Percentiles rank a stretch among this genome's conserved stretches.
Evolutionary conservation across 1,284 basidiomycete genomes (phyloP).

Genomic region (Pseudozyma sp.): DNA sequence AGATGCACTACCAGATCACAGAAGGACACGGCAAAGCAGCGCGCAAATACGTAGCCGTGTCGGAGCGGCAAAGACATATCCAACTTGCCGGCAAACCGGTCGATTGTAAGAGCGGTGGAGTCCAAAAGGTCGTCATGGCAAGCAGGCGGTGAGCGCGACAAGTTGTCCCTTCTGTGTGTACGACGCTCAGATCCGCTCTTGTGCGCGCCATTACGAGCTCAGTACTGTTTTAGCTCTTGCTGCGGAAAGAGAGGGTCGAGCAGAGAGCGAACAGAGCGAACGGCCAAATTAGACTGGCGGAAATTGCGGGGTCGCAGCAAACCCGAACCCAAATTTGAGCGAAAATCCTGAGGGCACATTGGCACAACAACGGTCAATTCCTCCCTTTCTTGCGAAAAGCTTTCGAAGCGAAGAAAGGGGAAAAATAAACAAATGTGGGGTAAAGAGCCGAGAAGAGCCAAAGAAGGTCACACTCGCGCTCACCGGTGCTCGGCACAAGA

Average conservation of each 20-base stretch:
- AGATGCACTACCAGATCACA: too few species aligned
- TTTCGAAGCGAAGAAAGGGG: too few species aligned
- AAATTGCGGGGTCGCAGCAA: conserved; percentile 1
- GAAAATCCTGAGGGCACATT: background rate
- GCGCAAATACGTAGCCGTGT: too few species aligned
- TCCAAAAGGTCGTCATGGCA: conserved; percentile 1
- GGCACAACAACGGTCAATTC: too few species aligned
- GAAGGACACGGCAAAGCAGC: too few species aligned
- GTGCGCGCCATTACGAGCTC: too few species aligned
- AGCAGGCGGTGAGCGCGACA: background rate
- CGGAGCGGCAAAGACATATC: background rate
- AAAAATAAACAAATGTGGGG: too few species aligned
- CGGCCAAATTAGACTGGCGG: background rate
- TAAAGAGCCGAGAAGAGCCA: background rate
- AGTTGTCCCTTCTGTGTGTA: too few species aligned
- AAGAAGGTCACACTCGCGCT: background rate
- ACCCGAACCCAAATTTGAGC: background rate
- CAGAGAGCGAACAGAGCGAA: background rate
- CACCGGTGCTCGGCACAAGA: conserved; percentile 4
- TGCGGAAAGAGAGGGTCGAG: background rate
- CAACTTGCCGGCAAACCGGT: conserved; percentile 19
- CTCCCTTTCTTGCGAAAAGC: too few species aligned
- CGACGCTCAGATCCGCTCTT: too few species aligned
- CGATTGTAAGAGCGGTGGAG: conserved; percentile 7
- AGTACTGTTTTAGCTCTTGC: too few species aligned